Percentiles rank a stretch among this genome's conserved stretches.
Conservation (phyloP, 805 yeast genomes). For the Brettanomyces anomalus region DNA sequence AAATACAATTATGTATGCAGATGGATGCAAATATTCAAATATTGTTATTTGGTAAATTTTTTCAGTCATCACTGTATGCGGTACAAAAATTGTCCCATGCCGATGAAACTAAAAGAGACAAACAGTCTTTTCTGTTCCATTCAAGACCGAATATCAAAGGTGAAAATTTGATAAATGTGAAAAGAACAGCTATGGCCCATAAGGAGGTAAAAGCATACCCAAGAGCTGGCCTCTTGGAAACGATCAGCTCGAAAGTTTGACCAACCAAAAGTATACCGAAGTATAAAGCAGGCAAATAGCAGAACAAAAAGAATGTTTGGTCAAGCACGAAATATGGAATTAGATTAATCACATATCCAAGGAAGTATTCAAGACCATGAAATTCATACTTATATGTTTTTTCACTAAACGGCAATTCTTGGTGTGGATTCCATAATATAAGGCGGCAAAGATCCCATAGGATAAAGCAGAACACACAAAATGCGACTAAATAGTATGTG, state of each 20-base stretch:
- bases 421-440: constrained; percentile 15
- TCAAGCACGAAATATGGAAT: constrained; percentile 42
- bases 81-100: constrained; percentile 9
- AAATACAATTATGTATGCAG: no score
- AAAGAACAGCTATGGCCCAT: constrained; percentile 14
- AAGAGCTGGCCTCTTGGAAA: constrained; percentile 19
- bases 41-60: neutral
- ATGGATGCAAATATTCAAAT: no score
- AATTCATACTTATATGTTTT: constrained; percentile 13
- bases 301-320: constrained; percentile 33
- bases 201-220: constrained; percentile 21
- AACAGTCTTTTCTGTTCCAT: constrained; percentile 38
- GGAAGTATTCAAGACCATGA: constrained; percentile 27
- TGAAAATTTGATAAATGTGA: constrained; percentile 21
- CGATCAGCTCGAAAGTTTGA: constrained; percentile 35
- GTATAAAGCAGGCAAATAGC: constrained; percentile 42
- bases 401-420: constrained; percentile 1
- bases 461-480: constrained; percentile 22
- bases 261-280: constrained; percentile 37
- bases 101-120: constrained; percentile 8
- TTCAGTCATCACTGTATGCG: neutral
- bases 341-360: constrained; percentile 53
- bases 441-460: constrained; percentile 8
- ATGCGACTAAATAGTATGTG: constrained; percentile 40
- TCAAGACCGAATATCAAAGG: constrained; percentile 39